Evolutionary conservation across 495 filamentous ascomycete genomes (phyloP), one percentile per base, ranked within the genome.

Genomic region (Aspergillus sclerotiicarbonarius): DNA sequence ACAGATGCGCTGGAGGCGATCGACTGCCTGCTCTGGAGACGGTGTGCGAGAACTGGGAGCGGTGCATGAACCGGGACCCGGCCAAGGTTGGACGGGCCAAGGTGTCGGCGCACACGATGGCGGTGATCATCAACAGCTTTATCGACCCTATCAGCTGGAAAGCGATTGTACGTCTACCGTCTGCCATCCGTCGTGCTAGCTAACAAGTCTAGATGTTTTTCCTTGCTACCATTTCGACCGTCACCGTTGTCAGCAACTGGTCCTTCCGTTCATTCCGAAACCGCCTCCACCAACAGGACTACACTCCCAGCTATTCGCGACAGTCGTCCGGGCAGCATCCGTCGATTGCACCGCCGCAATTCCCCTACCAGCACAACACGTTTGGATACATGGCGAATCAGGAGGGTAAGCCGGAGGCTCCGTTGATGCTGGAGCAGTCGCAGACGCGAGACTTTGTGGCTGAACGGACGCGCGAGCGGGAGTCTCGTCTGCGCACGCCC

Each of bases 41-140:
- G 0, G 70, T 84, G 5, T 98, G 94, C 66, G 79, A 85, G 32
- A 80, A 84, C 41, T 98, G 93, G 94, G 84, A 87, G 55, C 73
- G 74, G 4, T 98, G 94, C 69, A 97, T 97, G 92, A 82, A 89
- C 52, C 80, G 78, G 10, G 87, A 93, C 65, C 82, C 88, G 15
- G 68, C 76, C 15, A 80, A 80, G 54, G 82, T 91, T 20, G 87
- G 83, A 8, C 76, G 86, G 4, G 88, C 87, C 10, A 81, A 79
- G 57, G 78, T 92, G 31, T 84, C 80, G 46, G 89, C 90, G n/a
- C 78, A 83, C 39, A 91, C 88, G 0, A 90, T 91, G 79, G 92
- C 87, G 51, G 86, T 87, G 66, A 96, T 92, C 29, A 84, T 90
- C 63, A 89, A 89, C 62, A 76, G 73, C 56, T 89, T 90, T 61